Percentiles rank a stretch among this genome's conserved stretches.
Evolutionary conservation across 2,329 filamentous ascomycete species (phyloP).

Genomic region (Fusarium nelsonii): DNA sequence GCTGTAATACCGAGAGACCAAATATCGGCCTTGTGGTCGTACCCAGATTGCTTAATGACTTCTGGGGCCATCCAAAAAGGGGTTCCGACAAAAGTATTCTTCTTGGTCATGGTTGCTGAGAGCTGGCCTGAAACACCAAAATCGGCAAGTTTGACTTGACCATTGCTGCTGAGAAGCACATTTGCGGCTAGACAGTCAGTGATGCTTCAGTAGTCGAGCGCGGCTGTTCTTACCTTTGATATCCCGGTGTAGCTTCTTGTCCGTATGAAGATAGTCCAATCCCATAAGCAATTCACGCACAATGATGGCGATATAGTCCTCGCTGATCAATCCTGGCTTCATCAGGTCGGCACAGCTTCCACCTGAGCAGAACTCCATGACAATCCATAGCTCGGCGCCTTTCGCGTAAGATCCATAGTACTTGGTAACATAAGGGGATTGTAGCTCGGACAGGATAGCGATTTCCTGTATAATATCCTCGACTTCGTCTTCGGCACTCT

Average conservation of each 20-base stretch:
- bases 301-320: slow-evolving; percentile 98
- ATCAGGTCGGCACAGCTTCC: slow-evolving; percentile 96
- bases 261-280: slow-evolving; percentile 90
- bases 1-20: slow-evolving; percentile 98
- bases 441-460: slow-evolving; percentile 93
- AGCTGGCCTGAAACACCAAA: slow-evolving; percentile 97
- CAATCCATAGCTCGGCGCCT: slow-evolving; percentile 97
- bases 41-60: slow-evolving; percentile 97
- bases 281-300: slow-evolving; percentile 89
- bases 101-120: slow-evolving; percentile 98
- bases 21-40: slow-evolving; percentile 97
- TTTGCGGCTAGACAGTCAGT: slow-evolving; percentile 77
- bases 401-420: slow-evolving; percentile 98
- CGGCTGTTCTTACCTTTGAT: slow-evolving; percentile 78
- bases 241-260: slow-evolving; percentile 96
- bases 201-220: neutral
- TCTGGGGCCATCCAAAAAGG: slow-evolving; percentile 99
- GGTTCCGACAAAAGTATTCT: slow-evolving; percentile 98
- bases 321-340: slow-evolving; percentile 90
- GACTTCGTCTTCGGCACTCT: slow-evolving; percentile 98
- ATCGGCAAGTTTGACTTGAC: slow-evolving; percentile 96
- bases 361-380: slow-evolving; percentile 99
- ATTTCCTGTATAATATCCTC: slow-evolving; percentile 99
- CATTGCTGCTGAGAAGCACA: slow-evolving; percentile 86
- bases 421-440: slow-evolving; percentile 96